These are phyloP conservation scores for Aspergillus bertholletiae DNA, from an alignment of 495 filamentous ascomycete genomes.

Conservation along the genomic window DNA sequence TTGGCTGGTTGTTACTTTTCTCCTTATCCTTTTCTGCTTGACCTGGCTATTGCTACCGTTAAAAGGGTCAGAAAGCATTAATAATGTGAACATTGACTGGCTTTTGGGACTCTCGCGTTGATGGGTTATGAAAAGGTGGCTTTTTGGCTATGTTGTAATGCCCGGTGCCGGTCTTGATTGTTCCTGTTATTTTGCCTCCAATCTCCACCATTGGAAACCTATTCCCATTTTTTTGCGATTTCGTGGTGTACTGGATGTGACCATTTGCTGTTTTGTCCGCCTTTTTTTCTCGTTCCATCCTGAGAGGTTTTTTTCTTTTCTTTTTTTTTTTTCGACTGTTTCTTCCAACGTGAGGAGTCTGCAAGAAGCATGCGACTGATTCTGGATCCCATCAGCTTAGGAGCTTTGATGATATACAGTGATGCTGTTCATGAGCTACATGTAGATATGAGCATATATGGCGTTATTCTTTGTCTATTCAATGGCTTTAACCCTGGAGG, in stretches of 20 bases:
- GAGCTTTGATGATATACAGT: conserved; percentile 36
- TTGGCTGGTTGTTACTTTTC: conserved; percentile 8
- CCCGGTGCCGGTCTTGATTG: conserved; percentile 12
- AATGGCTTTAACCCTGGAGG: conserved; percentile 13
- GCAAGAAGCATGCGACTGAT: conserved; percentile 23
- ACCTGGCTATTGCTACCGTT: conserved; percentile 9
- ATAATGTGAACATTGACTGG: conserved; percentile 27
- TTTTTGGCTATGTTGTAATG: conserved; percentile 29
- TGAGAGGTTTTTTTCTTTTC: conserved; percentile 19
- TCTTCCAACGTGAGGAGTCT: conserved; percentile 22
- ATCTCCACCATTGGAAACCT: conserved; percentile 9
- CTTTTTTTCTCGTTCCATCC: conserved; percentile 13
- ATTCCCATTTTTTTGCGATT: background rate
- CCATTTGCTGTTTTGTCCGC: conserved; percentile 16
- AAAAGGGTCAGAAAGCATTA: conserved; percentile 10
- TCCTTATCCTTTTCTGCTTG: conserved; percentile 2
- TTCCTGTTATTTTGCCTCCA: conserved; percentile 9
- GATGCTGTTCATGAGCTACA: conserved; percentile 35
- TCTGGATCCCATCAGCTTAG: conserved; percentile 22
- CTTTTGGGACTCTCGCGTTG: conserved; percentile 17
- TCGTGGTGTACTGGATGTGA: conserved; percentile 31
- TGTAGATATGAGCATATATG: conserved; percentile 50
- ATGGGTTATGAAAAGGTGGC: conserved; percentile 30
- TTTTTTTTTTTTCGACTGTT: conserved; percentile 24
- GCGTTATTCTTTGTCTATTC: conserved; percentile 32